These are phyloP conservation scores for Sporodiniella umbellata DNA, from an alignment of 371 early-diverging fungal genomes.

Conservation along the genomic window DNA sequence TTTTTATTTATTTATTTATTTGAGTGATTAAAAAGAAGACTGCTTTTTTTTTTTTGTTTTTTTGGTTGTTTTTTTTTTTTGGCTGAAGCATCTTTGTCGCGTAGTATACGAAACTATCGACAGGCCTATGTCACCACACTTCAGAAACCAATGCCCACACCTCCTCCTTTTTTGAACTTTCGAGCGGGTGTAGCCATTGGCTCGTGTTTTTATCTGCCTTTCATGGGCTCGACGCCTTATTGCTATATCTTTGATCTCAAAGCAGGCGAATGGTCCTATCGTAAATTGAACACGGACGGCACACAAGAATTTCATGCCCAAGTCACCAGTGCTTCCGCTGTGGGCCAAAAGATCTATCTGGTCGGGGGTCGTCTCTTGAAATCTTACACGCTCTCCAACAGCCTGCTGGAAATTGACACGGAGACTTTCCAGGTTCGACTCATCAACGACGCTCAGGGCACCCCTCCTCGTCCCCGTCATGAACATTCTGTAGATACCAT, in stretches of 20 bases:
- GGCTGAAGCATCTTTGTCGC: constrained; percentile 9
- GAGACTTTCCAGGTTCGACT: constrained; percentile 8
- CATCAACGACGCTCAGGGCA: constrained; percentile 15
- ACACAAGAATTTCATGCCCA: constrained; percentile 12
- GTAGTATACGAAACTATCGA: constrained; percentile 11
- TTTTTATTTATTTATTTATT: no score
- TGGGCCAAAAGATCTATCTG: constrained; percentile 23
- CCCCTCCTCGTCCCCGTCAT: constrained; percentile 30
- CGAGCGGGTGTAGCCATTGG: constrained; percentile 23
- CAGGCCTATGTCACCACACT: constrained; percentile 6
- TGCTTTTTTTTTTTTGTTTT: no score
- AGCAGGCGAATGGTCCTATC: constrained; percentile 12
- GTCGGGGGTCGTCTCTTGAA: constrained; percentile 27
- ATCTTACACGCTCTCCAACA: constrained; percentile 26
- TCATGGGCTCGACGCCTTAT: constrained; percentile 17
- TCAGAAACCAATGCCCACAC: constrained; percentile 6
- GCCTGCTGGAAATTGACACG: constrained; percentile 20
- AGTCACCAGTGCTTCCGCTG: constrained; percentile 21
- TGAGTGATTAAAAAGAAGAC: no score
- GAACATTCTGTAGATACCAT: constrained; percentile 31
- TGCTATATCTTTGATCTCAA: constrained; percentile 25
- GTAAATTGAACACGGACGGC: constrained; percentile 6
- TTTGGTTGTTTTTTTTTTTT: no score
- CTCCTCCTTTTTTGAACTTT: constrained; percentile 16
- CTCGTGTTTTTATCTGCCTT: constrained; percentile 23